Evolutionary conservation across 805 yeast genomes (phyloP).

Genomic region (Saturnispora sanitii): DNA sequence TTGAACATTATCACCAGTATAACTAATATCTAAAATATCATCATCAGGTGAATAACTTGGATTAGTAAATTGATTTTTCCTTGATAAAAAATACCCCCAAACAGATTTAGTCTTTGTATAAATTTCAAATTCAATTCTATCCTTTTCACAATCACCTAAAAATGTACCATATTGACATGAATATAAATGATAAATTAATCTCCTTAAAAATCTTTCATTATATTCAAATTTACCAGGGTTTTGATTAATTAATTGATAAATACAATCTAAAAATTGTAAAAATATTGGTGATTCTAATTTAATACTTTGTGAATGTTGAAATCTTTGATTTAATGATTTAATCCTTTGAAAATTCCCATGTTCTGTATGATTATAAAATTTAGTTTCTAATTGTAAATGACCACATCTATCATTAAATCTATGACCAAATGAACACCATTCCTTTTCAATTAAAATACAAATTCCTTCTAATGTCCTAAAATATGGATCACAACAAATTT

Average conservation of each 20-base stretch:
- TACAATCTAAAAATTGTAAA: slow-evolving; percentile 88
- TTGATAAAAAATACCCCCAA: slow-evolving; percentile 87
- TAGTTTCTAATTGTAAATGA: slow-evolving; percentile 49
- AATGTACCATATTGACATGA: slow-evolving; percentile 96
- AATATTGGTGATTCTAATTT: slow-evolving; percentile 82
- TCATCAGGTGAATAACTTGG: slow-evolving; percentile 27
- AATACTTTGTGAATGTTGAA: slow-evolving; percentile 38
- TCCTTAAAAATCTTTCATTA: slow-evolving; percentile 76
- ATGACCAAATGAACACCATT: slow-evolving; percentile 94
- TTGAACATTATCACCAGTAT: neutral
- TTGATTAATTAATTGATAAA: slow-evolving; percentile 68
- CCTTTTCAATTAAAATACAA: slow-evolving; percentile 77
- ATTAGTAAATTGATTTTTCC: slow-evolving; percentile 60
- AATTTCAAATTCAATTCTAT: slow-evolving; percentile 37
- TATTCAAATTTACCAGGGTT: slow-evolving; percentile 71
- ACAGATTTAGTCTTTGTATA: slow-evolving; percentile 56
- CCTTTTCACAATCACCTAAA: slow-evolving; percentile 63
- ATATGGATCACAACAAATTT: slow-evolving; percentile 83
- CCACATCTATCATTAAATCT: slow-evolving; percentile 78
- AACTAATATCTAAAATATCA: slow-evolving; percentile 8
- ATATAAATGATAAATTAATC: slow-evolving; percentile 78
- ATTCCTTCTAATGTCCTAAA: slow-evolving; percentile 85
- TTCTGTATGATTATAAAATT: slow-evolving; percentile 35
- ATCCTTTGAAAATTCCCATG: slow-evolving; percentile 29
- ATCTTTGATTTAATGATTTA: slow-evolving; percentile 40